phyloP scores from a whole-genome alignment of 371 early-diverging fungal species.

The Blakeslea trispora region DNA sequence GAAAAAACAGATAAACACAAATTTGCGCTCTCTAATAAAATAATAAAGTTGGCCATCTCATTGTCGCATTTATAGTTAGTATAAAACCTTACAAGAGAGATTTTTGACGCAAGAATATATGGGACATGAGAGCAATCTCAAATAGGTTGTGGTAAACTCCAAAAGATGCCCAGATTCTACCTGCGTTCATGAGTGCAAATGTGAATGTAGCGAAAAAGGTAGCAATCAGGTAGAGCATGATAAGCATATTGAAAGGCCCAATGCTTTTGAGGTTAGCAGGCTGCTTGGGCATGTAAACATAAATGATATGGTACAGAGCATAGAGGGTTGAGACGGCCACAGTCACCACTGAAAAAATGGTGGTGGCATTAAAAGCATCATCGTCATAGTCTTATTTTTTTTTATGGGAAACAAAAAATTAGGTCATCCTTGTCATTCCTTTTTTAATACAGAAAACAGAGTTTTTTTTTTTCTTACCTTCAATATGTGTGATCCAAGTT shows the following conservation, averaged over 20 bases:
- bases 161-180: slow-evolving; percentile 53
- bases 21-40: slow-evolving; percentile 27
- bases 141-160: slow-evolving; percentile 52
- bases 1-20: slow-evolving; percentile 32
- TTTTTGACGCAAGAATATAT: slow-evolving; percentile 22
- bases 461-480: slow-evolving; percentile 17
- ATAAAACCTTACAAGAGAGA: slow-evolving; percentile 6
- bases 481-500: slow-evolving; percentile 31
- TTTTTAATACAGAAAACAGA: no score
- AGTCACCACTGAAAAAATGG: slow-evolving; percentile 24
- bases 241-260: slow-evolving; percentile 33
- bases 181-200: slow-evolving; percentile 45
- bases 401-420: no score
- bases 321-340: slow-evolving; percentile 18
- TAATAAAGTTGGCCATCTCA: background rate
- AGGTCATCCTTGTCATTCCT: background rate
- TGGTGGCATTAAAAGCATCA: slow-evolving; percentile 25
- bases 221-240: slow-evolving; percentile 39
- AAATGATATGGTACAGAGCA: slow-evolving; percentile 12
- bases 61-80: background rate
- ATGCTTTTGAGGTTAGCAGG: slow-evolving; percentile 12
- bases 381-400: slow-evolving; percentile 21
- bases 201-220: slow-evolving; percentile 38
- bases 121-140: slow-evolving; percentile 40
- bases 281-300: slow-evolving; percentile 8